Base-by-base conservation (phyloP, 495 filamentous ascomycete genomes). In the Clohesyomyces aquaticus region DNA sequence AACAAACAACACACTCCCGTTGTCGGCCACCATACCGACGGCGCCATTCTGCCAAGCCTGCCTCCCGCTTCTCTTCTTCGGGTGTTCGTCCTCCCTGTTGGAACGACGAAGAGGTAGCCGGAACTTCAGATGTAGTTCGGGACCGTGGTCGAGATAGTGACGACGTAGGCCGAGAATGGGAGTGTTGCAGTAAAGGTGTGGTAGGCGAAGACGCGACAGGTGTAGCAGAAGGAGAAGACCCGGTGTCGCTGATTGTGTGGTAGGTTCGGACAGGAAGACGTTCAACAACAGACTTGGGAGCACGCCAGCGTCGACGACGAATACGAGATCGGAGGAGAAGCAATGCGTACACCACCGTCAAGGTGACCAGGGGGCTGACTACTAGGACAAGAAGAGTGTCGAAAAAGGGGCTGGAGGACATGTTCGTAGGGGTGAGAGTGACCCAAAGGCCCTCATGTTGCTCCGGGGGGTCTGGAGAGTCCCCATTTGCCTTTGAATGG, bases 261-360 rank as follows among this genome's bases (percentile, higher is more conserved):
- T 98, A 98, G 0, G 91, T 96, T 57, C 93, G 85, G 29, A 98
- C 92, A 22, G 94, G 94, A n/a, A 98, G 84, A 48, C 88, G 86
- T 66, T 96, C 93, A 28, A 98, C 93, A 1, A 98, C 87, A 11
- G 90, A 95, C 73, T 98, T 98, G 2, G 94, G 94, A 41, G 94
- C 94, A 68, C 94, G 85, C 94, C 94, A 98, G 62, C 94, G 83
- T 65, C 93, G 83, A 49, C 94, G 84, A 26, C 93, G 87, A 55
- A 98, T 93, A 55, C 91, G 89, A 25, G 91, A 93, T 45, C 95
- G 89, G 42, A 97, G 76, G 22, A 98, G 79, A 18, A 98, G 82
- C 11, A 98, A 82, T 42, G 91, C 87, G 73, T 98, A 98, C 1
- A 98, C 95, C 18, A 97, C 86, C 1, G 91, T 92, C 60, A 98